phyloP scores from a whole-genome alignment of 306 rosid species.

The Alnus rubra region DNA sequence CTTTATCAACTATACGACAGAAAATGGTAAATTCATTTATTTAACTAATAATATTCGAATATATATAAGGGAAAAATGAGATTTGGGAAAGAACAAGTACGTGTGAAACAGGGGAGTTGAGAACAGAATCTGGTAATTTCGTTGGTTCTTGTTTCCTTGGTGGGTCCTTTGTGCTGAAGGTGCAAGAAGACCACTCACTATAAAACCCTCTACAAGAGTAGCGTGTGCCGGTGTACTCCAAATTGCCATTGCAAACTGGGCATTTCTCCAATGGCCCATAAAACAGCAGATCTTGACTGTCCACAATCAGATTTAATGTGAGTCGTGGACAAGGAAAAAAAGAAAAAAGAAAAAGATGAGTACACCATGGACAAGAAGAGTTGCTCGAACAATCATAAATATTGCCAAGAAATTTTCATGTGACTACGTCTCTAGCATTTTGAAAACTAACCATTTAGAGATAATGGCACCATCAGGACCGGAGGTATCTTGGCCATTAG shows the following conservation, averaged over 20 bases:
- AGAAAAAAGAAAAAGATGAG: too few species aligned
- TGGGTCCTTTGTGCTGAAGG: slow-evolving; percentile 67
- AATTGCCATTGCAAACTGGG: slow-evolving; percentile 61
- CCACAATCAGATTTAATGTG: not conserved
- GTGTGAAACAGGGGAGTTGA: slow-evolving; percentile 50
- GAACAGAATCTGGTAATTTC: slow-evolving; percentile 65
- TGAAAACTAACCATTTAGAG: slow-evolving; percentile 51
- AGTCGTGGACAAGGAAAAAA: too few species aligned
- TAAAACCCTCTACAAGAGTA: slow-evolving; percentile 64
- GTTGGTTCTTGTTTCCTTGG: slow-evolving; percentile 60
- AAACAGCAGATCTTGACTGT: slow-evolving; percentile 81
- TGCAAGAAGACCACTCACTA: slow-evolving; percentile 82
- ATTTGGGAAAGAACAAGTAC: slow-evolving; percentile 37
- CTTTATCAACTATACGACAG: slow-evolving; percentile 55
- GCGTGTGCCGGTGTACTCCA: slow-evolving; percentile 65
- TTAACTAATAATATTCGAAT: slow-evolving; percentile 5
- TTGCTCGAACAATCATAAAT: not conserved
- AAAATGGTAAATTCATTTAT: not conserved
- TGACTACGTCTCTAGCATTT: too few species aligned
- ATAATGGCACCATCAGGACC: slow-evolving; percentile 48
- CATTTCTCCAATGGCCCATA: slow-evolving; percentile 69
- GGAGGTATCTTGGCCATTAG: slow-evolving; percentile 62
- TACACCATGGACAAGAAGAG: not conserved
- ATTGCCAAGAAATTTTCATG: too few species aligned
- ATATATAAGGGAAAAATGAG: not conserved